Evolutionary conservation across 208 protist genomes (phyloP).

Genomic region (Lotmaria passim): DNA sequence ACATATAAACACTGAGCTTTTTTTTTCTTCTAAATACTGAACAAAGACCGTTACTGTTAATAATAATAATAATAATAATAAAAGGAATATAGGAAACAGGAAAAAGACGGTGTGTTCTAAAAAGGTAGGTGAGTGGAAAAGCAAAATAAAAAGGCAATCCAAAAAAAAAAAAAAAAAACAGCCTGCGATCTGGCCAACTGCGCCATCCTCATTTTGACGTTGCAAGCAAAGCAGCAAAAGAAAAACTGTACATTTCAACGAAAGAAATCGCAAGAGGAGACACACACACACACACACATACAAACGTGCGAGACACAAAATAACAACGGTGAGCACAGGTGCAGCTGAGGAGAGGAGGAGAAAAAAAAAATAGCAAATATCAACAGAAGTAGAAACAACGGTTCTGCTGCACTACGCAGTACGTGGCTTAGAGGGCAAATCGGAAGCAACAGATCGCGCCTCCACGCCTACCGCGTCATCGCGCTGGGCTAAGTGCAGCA

Average conservation of each 20-base stretch:
- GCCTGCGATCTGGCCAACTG: background rate
- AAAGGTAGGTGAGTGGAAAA: no score
- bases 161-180: conserved; percentile 14
- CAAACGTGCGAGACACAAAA: background rate
- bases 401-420: background rate
- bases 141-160: conserved; percentile 14
- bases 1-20: no score
- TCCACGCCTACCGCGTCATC: conserved; percentile 62
- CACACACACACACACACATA: conserved; percentile 7
- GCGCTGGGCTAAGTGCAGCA: conserved; percentile 48
- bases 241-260: background rate
- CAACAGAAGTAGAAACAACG: background rate
- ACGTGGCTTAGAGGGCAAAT: conserved; percentile 44
- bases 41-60: no score
- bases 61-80: background rate
- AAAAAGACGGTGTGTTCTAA: conserved; percentile 10
- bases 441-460: conserved; percentile 44
- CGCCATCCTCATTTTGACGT: background rate
- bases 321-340: no score
- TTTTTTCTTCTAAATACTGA: no score
- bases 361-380: background rate
- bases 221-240: background rate
- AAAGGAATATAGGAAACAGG: background rate
- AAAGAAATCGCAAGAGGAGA: background rate
- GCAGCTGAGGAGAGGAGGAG: no score